Evolutionary conservation across 148 eudicot species (phyloP).

Genomic region (Rhododendron mucronatum): DNA sequence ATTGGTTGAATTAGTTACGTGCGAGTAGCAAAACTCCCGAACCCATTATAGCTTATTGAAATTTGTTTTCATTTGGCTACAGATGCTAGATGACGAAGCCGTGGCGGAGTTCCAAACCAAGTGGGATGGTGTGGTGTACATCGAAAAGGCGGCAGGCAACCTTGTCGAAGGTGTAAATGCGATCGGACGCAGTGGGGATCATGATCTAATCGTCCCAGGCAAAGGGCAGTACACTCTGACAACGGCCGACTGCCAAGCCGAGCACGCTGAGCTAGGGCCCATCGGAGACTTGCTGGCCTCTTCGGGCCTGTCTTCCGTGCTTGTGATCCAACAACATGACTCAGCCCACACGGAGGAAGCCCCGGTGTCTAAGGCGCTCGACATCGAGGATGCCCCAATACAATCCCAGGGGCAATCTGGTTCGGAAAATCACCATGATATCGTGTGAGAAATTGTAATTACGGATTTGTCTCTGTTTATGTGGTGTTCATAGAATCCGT

Average conservation of each 20-base stretch:
- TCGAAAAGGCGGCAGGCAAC: conserved; percentile 25
- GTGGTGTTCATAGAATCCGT: background rate
- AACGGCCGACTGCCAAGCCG: conserved; percentile 30
- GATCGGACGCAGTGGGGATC: conserved; percentile 37
- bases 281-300: conserved; percentile 47
- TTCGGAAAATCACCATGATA: background rate
- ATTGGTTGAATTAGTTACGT: too few species aligned
- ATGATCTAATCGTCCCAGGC: conserved; percentile 45
- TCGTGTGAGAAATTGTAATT: background rate
- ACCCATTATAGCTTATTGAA: background rate
- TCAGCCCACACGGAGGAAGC: conserved; percentile 28
- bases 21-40: too few species aligned
- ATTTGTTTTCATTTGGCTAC: background rate
- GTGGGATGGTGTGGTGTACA: conserved; percentile 28
- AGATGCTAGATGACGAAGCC: conserved; percentile 34
- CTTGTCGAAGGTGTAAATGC: conserved; percentile 23
- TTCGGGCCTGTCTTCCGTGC: conserved; percentile 42
- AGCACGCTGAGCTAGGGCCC: conserved; percentile 47
- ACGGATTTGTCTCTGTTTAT: too few species aligned
- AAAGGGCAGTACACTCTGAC: conserved; percentile 36
- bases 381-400: conserved; percentile 2
- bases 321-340: conserved; percentile 52
- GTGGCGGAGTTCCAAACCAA: conserved; percentile 27
- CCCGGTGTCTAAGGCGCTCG: background rate
- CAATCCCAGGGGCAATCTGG: conserved; percentile 15